phyloP scores from a whole-genome alignment of 2,329 filamentous ascomycete genomes.

The Coniochaeta sp. region DNA sequence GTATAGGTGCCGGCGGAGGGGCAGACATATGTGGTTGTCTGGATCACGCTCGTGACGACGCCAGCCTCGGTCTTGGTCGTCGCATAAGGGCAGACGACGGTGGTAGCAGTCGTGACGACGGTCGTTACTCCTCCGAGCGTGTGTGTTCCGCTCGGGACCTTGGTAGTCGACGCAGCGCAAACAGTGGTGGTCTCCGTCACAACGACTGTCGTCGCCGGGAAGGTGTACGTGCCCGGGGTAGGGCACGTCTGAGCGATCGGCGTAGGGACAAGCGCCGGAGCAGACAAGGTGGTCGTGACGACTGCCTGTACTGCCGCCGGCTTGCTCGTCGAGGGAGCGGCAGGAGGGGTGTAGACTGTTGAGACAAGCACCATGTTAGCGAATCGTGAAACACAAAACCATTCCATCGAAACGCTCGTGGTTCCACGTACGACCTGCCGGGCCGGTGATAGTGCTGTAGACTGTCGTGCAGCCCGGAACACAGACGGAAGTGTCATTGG shows the following conservation, averaged over 20 bases:
- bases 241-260: conserved; percentile 47
- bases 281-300: conserved; percentile 27
- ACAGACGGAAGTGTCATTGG: conserved; percentile 42
- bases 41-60: conserved; percentile 59
- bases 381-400: background rate
- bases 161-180: conserved; percentile 54
- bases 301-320: background rate
- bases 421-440: conserved; percentile 51
- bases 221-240: conserved; percentile 66
- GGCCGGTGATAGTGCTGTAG: conserved; percentile 63
- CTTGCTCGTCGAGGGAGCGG: conserved; percentile 17
- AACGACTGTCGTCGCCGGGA: conserved; percentile 65
- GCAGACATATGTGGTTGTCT: conserved; percentile 67
- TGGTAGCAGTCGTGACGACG: conserved; percentile 57
- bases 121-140: conserved; percentile 69
- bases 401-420: background rate
- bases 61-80: conserved; percentile 51
- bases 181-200: conserved; percentile 62
- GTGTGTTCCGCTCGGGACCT: conserved; percentile 56
- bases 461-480: conserved; percentile 62
- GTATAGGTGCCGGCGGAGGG: conserved; percentile 69
- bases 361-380: background rate
- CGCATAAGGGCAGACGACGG: conserved; percentile 63
- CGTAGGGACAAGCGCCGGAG: conserved; percentile 42
- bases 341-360: conserved; percentile 17